A percentile compares a stretch with the other conserved stretches of the same genome.
Evolutionary conservation across 2,329 filamentous ascomycete genomes (phyloP).

Genomic region (Botryotinia calthae): DNA sequence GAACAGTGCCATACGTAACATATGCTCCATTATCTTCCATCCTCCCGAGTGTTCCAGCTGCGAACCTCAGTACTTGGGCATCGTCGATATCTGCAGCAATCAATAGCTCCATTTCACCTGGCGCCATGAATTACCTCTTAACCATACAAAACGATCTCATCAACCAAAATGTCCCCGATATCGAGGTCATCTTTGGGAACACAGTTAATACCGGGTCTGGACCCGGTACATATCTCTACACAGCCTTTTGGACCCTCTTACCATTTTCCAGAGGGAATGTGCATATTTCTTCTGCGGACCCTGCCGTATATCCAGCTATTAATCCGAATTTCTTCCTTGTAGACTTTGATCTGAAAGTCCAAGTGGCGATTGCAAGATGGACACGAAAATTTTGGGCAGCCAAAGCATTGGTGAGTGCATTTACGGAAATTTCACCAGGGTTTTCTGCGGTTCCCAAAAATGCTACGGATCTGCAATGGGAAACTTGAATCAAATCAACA

Average conservation of each 20-base stretch:
- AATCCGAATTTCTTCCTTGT: conserved; percentile 46
- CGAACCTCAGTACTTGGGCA: conserved; percentile 3
- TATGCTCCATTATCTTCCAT: conserved; percentile 27
- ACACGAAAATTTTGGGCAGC: conserved; percentile 23
- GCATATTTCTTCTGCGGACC: conserved; percentile 43
- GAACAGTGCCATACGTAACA: conserved; percentile 24
- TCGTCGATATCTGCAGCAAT: conserved; percentile 26
- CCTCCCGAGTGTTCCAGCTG: conserved; percentile 20
- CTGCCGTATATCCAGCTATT: conserved; percentile 40
- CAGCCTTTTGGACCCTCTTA: conserved; percentile 43
- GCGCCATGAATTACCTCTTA: conserved; percentile 44
- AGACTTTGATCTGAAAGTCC: conserved; percentile 42
- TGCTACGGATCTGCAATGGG: conserved; percentile 24
- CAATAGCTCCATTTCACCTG: conserved; percentile 34
- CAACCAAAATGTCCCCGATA: conserved; percentile 46
- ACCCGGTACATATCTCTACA: conserved; percentile 37
- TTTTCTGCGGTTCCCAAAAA: conserved; percentile 17
- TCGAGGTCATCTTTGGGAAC: conserved; percentile 45
- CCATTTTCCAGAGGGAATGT: conserved; percentile 45
- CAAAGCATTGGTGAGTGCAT: not conserved
- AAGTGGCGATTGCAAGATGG: conserved; percentile 25
- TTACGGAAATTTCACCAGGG: conserved; percentile 21
- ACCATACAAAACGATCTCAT: conserved; percentile 49
- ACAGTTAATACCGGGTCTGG: conserved; percentile 11
- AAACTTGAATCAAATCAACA: conserved; percentile 18